phyloP scores from a whole-genome alignment of 192 early-diverging fungal genomes.

The Coemansia sp. region DNA sequence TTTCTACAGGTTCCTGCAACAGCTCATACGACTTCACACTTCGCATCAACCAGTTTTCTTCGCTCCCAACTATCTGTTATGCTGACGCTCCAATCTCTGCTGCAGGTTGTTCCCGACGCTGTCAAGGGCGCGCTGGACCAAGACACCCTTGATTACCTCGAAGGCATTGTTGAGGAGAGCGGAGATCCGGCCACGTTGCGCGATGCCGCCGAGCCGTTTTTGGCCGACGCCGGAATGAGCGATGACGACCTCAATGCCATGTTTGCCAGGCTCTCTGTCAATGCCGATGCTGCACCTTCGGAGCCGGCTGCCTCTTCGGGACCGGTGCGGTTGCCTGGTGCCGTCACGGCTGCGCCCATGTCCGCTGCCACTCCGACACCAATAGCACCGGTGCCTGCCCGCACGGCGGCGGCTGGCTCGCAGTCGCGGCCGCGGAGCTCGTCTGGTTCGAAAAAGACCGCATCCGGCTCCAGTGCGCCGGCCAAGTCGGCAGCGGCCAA shows the following conservation, averaged over 20 bases:
- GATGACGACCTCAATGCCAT: slow-evolving; percentile 50
- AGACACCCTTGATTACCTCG: slow-evolving; percentile 53
- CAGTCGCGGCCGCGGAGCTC: background rate
- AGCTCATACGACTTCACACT: background rate
- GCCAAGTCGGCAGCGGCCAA: slow-evolving; percentile 26
- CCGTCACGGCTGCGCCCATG: background rate
- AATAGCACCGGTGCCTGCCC: background rate
- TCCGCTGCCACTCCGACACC: too few relatives aligned
- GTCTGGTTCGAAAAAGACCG: background rate
- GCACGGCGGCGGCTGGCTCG: background rate
- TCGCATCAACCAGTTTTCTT: background rate
- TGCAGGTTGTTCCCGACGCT: slow-evolving; percentile 24
- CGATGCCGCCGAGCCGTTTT: slow-evolving; percentile 62
- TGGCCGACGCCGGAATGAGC: slow-evolving; percentile 58
- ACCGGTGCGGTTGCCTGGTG: slow-evolving; percentile 13
- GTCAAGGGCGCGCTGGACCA: slow-evolving; percentile 42
- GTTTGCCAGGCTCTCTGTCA: slow-evolving; percentile 40
- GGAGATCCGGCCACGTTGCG: slow-evolving; percentile 46
- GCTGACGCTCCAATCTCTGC: slow-evolving; percentile 21
- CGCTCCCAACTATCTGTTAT: slow-evolving; percentile 5
- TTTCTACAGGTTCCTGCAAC: too few relatives aligned
- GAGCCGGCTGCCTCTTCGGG: background rate
- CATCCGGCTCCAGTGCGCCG: slow-evolving; percentile 11
- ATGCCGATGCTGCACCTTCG: background rate
- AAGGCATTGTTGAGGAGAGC: slow-evolving; percentile 41